These are phyloP conservation scores for Solanum hybrid DNA, from an alignment of 305 asterid genomes.

Conservation along the genomic window DNA sequence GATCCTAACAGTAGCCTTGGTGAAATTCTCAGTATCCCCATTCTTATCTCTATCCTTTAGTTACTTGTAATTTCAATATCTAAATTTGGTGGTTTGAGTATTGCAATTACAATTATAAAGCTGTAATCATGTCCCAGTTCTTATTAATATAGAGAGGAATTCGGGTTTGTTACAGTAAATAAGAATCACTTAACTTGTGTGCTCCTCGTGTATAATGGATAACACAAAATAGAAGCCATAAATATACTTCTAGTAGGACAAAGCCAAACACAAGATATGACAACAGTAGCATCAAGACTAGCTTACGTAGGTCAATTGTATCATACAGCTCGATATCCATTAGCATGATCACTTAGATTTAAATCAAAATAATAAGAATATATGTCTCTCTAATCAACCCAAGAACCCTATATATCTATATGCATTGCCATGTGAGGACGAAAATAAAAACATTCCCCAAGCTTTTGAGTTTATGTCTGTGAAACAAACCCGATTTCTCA, in stretches of 20 bases:
- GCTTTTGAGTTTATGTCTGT: not conserved
- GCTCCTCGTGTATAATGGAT: not conserved
- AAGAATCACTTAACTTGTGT: not conserved
- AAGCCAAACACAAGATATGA: not conserved
- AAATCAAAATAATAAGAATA: not conserved
- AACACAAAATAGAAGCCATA: not conserved
- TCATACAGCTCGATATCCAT: not conserved
- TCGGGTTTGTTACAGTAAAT: not conserved
- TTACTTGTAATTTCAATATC: not conserved
- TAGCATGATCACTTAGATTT: not conserved
- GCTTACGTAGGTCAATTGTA: not conserved
- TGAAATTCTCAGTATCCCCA: not conserved
- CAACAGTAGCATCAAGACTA: not conserved
- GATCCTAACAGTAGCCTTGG: not conserved
- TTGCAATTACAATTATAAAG: not conserved
- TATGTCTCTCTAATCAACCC: not conserved
- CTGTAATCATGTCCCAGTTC: not conserved
- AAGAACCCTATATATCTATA: not conserved
- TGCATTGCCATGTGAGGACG: not conserved
- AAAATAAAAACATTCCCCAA: too few species aligned
- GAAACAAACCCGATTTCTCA: too few species aligned
- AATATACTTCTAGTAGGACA: not conserved
- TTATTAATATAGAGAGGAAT: not conserved
- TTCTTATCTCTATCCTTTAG: not conserved
- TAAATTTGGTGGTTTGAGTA: not conserved